Evolutionary conservation across 2,329 filamentous ascomycete species (phyloP).

Genomic region (Pezicula carpinea): DNA sequence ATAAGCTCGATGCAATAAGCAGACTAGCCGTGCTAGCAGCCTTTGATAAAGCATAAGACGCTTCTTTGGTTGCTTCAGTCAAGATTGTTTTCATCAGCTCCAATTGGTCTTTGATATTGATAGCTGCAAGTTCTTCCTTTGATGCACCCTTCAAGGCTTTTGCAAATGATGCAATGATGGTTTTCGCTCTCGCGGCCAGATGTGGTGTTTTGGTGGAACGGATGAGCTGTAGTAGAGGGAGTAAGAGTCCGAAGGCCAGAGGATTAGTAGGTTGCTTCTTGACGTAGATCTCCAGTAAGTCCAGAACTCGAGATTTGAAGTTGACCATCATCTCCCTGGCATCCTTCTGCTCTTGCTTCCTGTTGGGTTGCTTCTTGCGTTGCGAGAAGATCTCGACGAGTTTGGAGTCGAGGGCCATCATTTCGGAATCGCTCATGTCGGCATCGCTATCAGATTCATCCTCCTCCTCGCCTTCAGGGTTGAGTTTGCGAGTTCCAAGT

Average conservation of each 20-base stretch:
- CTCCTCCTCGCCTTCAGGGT: conserved; percentile 49
- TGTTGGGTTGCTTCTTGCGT: conserved; percentile 58
- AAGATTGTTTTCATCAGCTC: conserved; percentile 64
- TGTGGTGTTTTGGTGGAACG: conserved; percentile 74
- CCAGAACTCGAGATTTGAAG: conserved; percentile 91
- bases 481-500: conserved; percentile 64
- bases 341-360: conserved; percentile 81
- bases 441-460: conserved; percentile 58
- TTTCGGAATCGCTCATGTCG: conserved; percentile 94
- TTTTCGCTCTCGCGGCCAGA: conserved; percentile 66
- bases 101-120: conserved; percentile 34
- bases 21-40: conserved; percentile 71
- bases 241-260: conserved; percentile 63
- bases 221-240: conserved; percentile 73
- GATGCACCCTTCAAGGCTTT: conserved; percentile 55
- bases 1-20: conserved; percentile 59
- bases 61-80: conserved; percentile 55
- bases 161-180: conserved; percentile 69
- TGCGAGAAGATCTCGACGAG: conserved; percentile 83
- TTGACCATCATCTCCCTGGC: conserved; percentile 86
- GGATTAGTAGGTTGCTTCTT: conserved; percentile 69
- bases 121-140: conserved; percentile 36
- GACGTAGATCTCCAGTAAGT: conserved; percentile 80
- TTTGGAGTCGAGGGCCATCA: conserved; percentile 83
- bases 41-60: conserved; percentile 65